phyloP scores from a whole-genome alignment of 352 stramenopile genomes.

The Phytophthora cryptogea region DNA sequence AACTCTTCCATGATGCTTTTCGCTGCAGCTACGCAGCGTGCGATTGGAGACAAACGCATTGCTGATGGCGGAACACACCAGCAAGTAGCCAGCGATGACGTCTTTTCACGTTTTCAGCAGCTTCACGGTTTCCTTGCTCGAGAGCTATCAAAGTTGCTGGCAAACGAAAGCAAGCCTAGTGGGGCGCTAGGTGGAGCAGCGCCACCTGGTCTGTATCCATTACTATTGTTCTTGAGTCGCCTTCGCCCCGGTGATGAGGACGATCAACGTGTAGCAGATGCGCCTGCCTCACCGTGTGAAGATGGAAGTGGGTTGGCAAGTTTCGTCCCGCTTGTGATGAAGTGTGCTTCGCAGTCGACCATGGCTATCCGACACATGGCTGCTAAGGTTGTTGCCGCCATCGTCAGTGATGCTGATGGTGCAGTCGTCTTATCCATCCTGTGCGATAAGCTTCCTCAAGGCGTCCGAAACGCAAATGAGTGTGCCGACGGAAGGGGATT shows the following conservation, averaged over 20 bases:
- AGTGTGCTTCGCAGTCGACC: constrained; percentile 71
- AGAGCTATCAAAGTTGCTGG: constrained; percentile 52
- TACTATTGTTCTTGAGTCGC: constrained; percentile 82
- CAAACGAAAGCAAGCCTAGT: constrained; percentile 20
- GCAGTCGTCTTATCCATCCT: constrained; percentile 43
- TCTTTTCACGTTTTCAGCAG: constrained; percentile 83
- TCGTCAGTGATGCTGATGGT: constrained; percentile 64
- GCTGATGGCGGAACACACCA: constrained; percentile 66
- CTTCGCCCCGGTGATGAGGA: constrained; percentile 69
- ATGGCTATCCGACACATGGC: constrained; percentile 83
- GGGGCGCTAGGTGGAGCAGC: constrained; percentile 34
- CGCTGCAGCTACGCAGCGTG: constrained; percentile 74
- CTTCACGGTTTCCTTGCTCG: constrained; percentile 64
- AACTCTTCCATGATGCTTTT: constrained; percentile 95
- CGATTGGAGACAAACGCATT: constrained; percentile 84
- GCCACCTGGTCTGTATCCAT: constrained; percentile 67
- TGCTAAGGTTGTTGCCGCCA: constrained; percentile 72
- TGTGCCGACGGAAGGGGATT: constrained; percentile 9
- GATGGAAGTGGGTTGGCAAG: constrained; percentile 27
- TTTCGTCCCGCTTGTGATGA: constrained; percentile 72
- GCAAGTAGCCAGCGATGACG: constrained; percentile 69
- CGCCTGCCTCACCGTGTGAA: constrained; percentile 17
- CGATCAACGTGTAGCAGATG: constrained; percentile 30
- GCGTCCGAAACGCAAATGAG: constrained; percentile 17
- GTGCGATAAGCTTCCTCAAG: constrained; percentile 45